Evolutionary conservation across 2,329 filamentous ascomycete species (phyloP).

Genomic region (Aspergillus niger): DNA sequence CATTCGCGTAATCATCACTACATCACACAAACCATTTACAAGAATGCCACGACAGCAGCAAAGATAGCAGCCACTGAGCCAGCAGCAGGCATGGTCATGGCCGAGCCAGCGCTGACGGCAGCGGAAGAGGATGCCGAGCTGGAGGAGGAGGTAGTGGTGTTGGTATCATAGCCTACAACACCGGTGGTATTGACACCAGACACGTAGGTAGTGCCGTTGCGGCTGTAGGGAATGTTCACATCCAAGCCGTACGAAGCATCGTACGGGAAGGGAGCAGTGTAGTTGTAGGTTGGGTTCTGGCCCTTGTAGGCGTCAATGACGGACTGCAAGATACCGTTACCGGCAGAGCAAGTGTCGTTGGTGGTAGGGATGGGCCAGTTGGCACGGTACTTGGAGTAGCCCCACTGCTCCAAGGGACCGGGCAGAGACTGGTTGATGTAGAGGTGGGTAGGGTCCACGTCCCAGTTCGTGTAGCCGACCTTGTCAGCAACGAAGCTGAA

Average conservation of each 20-base stretch:
- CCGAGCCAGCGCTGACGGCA: neutral
- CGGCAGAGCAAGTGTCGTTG: conserved; percentile 32
- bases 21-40: neutral
- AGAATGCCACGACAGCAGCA: neutral
- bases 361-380: conserved; percentile 32
- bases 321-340: conserved; percentile 30
- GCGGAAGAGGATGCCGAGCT: neutral
- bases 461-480: conserved; percentile 56
- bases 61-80: neutral
- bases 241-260: conserved; percentile 23
- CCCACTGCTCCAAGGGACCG: conserved; percentile 38
- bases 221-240: conserved; percentile 14
- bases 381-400: conserved; percentile 24
- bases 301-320: conserved; percentile 31
- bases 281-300: conserved; percentile 32
- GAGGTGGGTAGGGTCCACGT: conserved; percentile 42
- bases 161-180: neutral
- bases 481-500: conserved; percentile 61
- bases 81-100: neutral
- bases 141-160: neutral
- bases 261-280: conserved; percentile 32
- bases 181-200: conserved; percentile 5
- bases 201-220: conserved; percentile 3
- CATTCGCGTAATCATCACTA: neutral
- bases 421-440: conserved; percentile 59